A percentile compares a stretch with the other conserved stretches of the same genome.
phyloP scores from a whole-genome alignment of 2,329 filamentous ascomycete species.

The Pseudogymnoascus sp. region DNA sequence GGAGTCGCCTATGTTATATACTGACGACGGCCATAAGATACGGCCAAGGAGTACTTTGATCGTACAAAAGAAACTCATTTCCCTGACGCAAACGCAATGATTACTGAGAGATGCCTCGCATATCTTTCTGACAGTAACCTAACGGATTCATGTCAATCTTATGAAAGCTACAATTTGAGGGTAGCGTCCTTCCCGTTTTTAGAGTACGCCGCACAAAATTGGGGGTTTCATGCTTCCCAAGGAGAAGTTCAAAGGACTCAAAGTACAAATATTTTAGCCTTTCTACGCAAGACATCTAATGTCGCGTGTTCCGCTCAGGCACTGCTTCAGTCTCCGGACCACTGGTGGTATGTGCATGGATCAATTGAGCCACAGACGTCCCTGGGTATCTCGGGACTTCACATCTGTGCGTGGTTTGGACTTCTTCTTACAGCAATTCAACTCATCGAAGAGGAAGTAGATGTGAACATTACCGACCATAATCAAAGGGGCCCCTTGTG shows the following conservation, averaged over 20 bases:
- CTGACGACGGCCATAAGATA: background rate
- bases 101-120: background rate
- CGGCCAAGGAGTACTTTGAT: background rate
- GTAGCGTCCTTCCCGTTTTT: background rate
- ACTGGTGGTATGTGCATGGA: background rate
- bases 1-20: background rate
- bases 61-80: background rate
- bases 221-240: background rate
- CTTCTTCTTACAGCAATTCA: background rate
- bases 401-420: conserved; percentile 1
- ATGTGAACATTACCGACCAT: background rate
- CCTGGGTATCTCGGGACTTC: background rate
- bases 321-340: background rate
- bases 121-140: background rate
- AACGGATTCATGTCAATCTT: background rate
- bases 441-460: background rate
- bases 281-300: background rate
- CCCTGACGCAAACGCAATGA: background rate
- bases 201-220: background rate
- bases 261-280: background rate
- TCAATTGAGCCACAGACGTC: background rate
- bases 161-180: background rate
- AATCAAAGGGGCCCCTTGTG: background rate
- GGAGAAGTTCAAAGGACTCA: background rate
- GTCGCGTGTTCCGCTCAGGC: background rate